Conservation (phyloP, 2,329 filamentous ascomycete species). For the Pochonia chlamydosporia region DNA sequence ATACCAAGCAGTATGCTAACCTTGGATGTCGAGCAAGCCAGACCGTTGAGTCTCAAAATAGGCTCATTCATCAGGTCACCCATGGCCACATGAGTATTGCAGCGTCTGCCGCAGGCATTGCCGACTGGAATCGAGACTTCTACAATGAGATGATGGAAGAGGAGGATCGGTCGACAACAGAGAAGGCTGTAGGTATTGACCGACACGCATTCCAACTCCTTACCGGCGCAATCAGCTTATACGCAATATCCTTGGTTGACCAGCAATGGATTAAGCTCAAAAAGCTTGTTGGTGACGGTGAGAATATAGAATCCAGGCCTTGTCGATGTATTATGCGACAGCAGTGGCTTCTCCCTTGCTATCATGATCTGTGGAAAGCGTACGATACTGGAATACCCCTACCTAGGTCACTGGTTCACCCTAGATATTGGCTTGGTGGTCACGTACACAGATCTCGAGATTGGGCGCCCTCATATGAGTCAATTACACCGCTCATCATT, state of each 20-base stretch:
- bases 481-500: too few relatives aligned
- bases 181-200: background rate
- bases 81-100: background rate
- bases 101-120: background rate
- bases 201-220: background rate
- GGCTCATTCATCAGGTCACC: too few relatives aligned
- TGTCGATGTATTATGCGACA: background rate
- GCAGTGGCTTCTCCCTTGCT: too few relatives aligned
- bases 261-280: background rate
- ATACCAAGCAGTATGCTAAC: too few relatives aligned
- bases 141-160: background rate
- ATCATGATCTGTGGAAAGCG: too few relatives aligned
- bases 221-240: background rate
- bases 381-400: too few relatives aligned
- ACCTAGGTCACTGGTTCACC: too few relatives aligned
- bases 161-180: background rate
- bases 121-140: background rate
- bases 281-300: background rate
- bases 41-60: too few relatives aligned
- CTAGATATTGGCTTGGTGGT: too few relatives aligned
- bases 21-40: too few relatives aligned
- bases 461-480: too few relatives aligned
- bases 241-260: background rate
- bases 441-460: too few relatives aligned
- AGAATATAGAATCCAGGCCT: background rate